Base-by-base conservation (phyloP, 225 moss, liverwort and hornwort species). In the Asterella californica region DNA sequence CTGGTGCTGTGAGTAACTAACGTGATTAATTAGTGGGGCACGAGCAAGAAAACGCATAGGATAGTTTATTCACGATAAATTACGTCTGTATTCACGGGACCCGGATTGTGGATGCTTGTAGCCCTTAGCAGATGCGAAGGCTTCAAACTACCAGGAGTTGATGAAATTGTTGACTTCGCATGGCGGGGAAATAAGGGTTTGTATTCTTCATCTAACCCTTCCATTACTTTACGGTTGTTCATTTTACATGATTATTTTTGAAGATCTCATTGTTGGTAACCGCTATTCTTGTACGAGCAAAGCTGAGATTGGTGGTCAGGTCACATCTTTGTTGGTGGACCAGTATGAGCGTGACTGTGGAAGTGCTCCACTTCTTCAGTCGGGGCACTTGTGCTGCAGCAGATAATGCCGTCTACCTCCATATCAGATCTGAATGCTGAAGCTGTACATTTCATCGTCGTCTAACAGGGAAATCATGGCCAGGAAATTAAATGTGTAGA, bases 121-220 rank as follows among this genome's bases (percentile, higher is more conserved):
- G 87, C 94, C 95, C 10, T 54, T 87, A 15, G 74, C 85, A 62
- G 94, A 96, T 75, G 92, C 95, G 0, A 85, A 90, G 74, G 82
- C 25, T 38, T 80, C 86, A 2, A 82, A 81, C 9, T 83, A 85
- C 61, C 77, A 71, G 59, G 83, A 88, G 74, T 91, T 93, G 88
- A 79, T 84, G 29, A 87, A 83, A 68, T 78, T 96, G 33, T 79
- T 96, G 46, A 63, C 80, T 21, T 61, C 83, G 1, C 4, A 54
- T 47, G 96, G 92, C 27, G 96, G 91, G 59, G 82, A 86, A 72
- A 47, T 27, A 21, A 81, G 77, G 80, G 87, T 87, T 34, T 42
- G 34, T 62, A 62, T 18, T 62, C 61, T n/a, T 29, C 42, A 24
- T 25, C 25, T 22, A 62, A 18, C 27, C 10, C 24, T 25, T 4